Evolutionary conservation across 257 asterid species (phyloP).

Genomic region (Salvia miltiorrhiza): DNA sequence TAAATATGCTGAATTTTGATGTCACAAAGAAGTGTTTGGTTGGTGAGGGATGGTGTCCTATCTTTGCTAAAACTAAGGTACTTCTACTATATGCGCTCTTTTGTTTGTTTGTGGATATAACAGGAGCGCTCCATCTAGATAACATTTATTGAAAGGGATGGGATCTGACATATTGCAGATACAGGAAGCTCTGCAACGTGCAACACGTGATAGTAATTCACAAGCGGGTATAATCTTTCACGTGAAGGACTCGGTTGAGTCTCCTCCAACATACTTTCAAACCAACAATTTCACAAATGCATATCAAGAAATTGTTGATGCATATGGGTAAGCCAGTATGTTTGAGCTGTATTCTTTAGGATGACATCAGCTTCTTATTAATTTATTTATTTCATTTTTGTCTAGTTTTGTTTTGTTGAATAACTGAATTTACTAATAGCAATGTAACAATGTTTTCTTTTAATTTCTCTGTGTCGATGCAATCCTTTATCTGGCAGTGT

Average conservation of each 20-base stretch:
- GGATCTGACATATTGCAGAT: slow-evolving; percentile 51
- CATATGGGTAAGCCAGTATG: slow-evolving; percentile 77
- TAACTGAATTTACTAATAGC: neutral
- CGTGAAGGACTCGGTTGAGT: slow-evolving; percentile 76
- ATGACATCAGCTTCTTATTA: neutral
- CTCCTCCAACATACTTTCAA: slow-evolving; percentile 92
- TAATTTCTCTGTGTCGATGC: slow-evolving; percentile 22
- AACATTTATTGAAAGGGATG: slow-evolving; percentile 14
- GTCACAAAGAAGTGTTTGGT: slow-evolving; percentile 97
- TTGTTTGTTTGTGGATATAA: slow-evolving; percentile 5
- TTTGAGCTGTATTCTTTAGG: slow-evolving; percentile 1
- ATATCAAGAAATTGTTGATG: slow-evolving; percentile 98
- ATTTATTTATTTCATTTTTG: neutral
- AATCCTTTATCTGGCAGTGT: slow-evolving; percentile 54
- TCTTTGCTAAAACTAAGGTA: slow-evolving; percentile 84
- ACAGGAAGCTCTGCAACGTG: slow-evolving; percentile 91
- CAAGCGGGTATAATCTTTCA: slow-evolving; percentile 94
- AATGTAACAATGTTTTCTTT: neutral
- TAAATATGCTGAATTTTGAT: slow-evolving; percentile 95
- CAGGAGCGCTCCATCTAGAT: slow-evolving; percentile 18
- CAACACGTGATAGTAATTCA: slow-evolving; percentile 90
- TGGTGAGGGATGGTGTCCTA: slow-evolving; percentile 99
- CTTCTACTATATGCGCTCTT: slow-evolving; percentile 12
- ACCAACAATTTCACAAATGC: slow-evolving; percentile 78
- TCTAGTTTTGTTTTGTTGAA: slow-evolving; percentile 15